These are phyloP conservation scores for Penicillium silybi DNA, from an alignment of 495 filamentous ascomycete genomes.

Conservation along the genomic window DNA sequence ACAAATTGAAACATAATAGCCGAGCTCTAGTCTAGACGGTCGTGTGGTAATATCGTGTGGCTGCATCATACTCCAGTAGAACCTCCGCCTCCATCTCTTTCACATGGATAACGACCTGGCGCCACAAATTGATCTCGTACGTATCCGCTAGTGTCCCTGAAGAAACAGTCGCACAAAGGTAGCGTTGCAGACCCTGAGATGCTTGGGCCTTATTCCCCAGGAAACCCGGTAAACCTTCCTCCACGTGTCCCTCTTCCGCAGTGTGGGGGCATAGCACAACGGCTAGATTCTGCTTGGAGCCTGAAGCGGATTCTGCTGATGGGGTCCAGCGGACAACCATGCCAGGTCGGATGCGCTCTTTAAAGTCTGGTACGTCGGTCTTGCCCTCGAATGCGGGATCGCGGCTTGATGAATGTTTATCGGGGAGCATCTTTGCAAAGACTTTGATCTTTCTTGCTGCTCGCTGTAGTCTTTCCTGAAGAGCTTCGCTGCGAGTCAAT, in stretches of 20 bases:
- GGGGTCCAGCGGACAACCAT: neutral
- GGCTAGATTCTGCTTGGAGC: neutral
- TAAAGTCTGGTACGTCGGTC: neutral
- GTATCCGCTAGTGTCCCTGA: conserved; percentile 24
- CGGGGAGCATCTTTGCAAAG: neutral
- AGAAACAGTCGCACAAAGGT: conserved; percentile 24
- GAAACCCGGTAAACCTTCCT: neutral
- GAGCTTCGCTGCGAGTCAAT: conserved; percentile 5
- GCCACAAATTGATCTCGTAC: conserved; percentile 30
- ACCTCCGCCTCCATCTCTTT: conserved; percentile 34
- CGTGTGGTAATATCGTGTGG: conserved; percentile 33
- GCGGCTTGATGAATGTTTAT: neutral
- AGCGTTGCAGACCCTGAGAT: neutral
- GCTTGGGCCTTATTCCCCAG: neutral
- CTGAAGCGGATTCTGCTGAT: neutral
- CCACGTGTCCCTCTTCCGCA: neutral
- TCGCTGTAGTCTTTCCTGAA: neutral
- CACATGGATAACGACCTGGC: conserved; percentile 22
- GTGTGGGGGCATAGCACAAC: conserved; percentile 1
- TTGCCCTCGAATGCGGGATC: neutral
- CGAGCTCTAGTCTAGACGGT: neutral
- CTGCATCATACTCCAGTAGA: conserved; percentile 36
- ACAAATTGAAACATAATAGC: neutral
- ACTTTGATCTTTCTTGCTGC: neutral
- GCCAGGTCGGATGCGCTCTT: conserved; percentile 1